phyloP scores from a whole-genome alignment of 768 basidiomycete genomes.

The Lactarius quietus region DNA sequence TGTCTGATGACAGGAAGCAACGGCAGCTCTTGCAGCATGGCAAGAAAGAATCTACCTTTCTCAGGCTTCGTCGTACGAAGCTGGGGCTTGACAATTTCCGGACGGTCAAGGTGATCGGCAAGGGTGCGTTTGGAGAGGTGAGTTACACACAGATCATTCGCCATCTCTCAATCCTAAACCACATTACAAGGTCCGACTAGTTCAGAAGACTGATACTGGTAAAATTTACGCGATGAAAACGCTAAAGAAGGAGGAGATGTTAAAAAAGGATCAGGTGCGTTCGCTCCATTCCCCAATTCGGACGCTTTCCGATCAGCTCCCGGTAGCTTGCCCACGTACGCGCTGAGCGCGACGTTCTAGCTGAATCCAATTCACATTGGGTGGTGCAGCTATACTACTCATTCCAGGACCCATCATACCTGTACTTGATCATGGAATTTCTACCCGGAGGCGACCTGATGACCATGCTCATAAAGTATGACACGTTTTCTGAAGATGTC shows the following conservation, averaged over 20 bases:
- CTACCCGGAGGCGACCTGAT: slow-evolving; percentile 97
- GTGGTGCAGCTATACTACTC: slow-evolving; percentile 97
- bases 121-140: slow-evolving; percentile 98
- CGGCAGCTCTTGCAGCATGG: slow-evolving; percentile 80
- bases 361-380: slow-evolving; percentile 94
- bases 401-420: slow-evolving; percentile 90
- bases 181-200: slow-evolving; percentile 68
- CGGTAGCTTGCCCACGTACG: slow-evolving; percentile 91
- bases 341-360: slow-evolving; percentile 94
- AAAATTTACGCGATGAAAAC: slow-evolving; percentile 99
- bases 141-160: slow-evolving; percentile 25
- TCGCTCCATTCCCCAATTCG: neutral
- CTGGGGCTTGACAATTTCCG: slow-evolving; percentile 90
- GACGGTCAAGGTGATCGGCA: slow-evolving; percentile 98
- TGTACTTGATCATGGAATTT: slow-evolving; percentile 99
- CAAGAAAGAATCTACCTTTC: slow-evolving; percentile 83
- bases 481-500: slow-evolving; percentile 97
- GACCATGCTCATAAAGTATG: slow-evolving; percentile 99
- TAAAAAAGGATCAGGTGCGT: slow-evolving; percentile 95
- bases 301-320: neutral
- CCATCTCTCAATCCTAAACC: neutral
- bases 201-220: slow-evolving; percentile 94
- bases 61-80: slow-evolving; percentile 84
- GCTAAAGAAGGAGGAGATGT: slow-evolving; percentile 95
- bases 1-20: slow-evolving; percentile 82